Evolutionary conservation across 176 grass and related monocot species (phyloP).

Genomic region (Paspalum vaginatum): DNA sequence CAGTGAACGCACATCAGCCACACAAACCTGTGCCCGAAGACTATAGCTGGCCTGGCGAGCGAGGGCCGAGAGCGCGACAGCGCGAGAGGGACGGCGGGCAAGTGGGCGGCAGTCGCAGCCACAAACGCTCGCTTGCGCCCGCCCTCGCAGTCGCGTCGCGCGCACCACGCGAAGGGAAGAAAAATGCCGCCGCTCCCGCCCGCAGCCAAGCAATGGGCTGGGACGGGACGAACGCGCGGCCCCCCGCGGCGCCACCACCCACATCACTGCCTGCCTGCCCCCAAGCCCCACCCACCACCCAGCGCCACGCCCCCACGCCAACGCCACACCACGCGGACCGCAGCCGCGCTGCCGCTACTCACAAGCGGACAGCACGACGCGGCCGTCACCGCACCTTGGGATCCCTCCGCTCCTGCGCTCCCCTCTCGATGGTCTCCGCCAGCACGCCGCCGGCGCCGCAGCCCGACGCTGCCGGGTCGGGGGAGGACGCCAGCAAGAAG

Average conservation of each 20-base stretch:
- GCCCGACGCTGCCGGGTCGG: conserved; percentile 25
- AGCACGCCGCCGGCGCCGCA: conserved; percentile 33
- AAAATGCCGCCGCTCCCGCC: not conserved
- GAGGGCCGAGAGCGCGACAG: conserved; percentile 23
- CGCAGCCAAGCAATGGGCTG: not conserved
- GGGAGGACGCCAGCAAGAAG: conserved; percentile 82
- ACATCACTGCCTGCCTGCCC: not conserved
- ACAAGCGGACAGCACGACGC: conserved; percentile 15
- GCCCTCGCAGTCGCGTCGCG: not conserved
- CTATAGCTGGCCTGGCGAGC: not conserved
- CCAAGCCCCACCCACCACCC: conserved; percentile 33
- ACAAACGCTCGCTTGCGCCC: conserved; percentile 19
- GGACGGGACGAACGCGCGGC: conserved; percentile 4
- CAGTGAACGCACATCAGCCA: conserved; percentile 20
- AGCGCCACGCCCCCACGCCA: not conserved
- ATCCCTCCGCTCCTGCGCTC: not conserved
- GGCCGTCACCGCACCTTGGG: conserved; percentile 21
- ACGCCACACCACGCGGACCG: conserved; percentile 34
- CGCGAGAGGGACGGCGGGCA: conserved; percentile 30
- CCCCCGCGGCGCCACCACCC: conserved; percentile 42
- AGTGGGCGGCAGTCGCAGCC: conserved; percentile 49
- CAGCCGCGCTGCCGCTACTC: conserved; percentile 33
- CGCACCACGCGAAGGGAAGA: not conserved
- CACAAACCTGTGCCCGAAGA: conserved; percentile 8
- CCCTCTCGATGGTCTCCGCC: conserved; percentile 45